These are phyloP conservation scores for Scytalidium lignicola DNA, from an alignment of 2,329 filamentous ascomycete species.

Conservation along the genomic window DNA sequence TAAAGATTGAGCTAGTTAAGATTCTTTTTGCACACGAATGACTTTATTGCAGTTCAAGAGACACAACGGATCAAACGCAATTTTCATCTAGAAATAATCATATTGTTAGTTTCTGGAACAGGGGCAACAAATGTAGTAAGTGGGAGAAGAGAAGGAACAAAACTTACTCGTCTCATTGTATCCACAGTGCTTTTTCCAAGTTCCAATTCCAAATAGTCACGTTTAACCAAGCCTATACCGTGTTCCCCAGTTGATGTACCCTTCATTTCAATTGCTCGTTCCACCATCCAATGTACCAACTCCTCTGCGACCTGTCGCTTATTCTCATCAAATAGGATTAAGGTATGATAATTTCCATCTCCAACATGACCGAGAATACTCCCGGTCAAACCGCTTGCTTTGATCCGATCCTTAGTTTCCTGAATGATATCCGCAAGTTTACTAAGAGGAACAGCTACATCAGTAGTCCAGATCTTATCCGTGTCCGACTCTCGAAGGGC, in stretches of 20 bases:
- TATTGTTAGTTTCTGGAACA: background rate
- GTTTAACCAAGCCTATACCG: conserved; percentile 73
- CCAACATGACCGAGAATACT: conserved; percentile 65
- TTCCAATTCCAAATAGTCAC: conserved; percentile 73
- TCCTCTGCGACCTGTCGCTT: conserved; percentile 60
- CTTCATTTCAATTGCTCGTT: conserved; percentile 73
- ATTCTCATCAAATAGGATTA: conserved; percentile 52
- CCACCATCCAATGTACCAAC: conserved; percentile 75
- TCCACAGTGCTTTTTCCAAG: conserved; percentile 69
- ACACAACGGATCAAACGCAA: conserved; percentile 67
- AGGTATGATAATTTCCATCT: conserved; percentile 68
- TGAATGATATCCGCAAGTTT: conserved; percentile 67
- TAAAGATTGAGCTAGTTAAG: too few relatives aligned
- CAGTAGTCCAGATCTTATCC: conserved; percentile 76
- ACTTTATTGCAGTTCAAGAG: conserved; percentile 61
- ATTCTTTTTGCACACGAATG: conserved; percentile 48
- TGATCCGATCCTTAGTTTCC: conserved; percentile 59
- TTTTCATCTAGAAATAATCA: conserved; percentile 56
- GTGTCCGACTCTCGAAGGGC: conserved; percentile 49
- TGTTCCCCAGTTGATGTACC: conserved; percentile 80
- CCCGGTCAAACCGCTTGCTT: conserved; percentile 48
- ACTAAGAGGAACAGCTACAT: conserved; percentile 75
- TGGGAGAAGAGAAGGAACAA: conserved; percentile 17
- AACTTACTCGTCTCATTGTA: conserved; percentile 65
- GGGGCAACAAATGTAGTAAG: background rate